Percentiles rank a stretch among this genome's conserved stretches.
Conservation (phyloP, 2,329 filamentous ascomycete species). For the Aspergillus brasiliensis region DNA sequence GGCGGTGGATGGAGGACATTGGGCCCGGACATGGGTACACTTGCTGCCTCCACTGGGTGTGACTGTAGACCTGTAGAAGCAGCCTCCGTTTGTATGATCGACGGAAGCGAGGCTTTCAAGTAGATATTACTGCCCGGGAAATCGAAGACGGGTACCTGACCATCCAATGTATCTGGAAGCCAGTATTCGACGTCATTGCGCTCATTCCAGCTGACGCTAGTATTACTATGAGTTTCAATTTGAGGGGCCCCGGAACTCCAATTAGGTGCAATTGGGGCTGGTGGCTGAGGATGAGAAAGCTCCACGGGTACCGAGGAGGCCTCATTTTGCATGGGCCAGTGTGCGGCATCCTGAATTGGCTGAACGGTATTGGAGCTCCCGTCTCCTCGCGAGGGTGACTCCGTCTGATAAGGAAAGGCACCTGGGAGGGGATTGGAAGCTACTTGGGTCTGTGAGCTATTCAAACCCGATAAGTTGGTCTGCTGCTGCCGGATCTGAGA, state of each 20-base stretch:
- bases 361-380: conserved; percentile 16
- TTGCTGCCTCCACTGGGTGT: conserved; percentile 19
- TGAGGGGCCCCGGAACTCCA: conserved; percentile 27
- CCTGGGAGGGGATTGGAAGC: conserved; percentile 19
- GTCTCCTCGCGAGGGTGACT: conserved; percentile 21
- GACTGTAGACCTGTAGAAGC: conserved; percentile 25
- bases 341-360: conserved; percentile 24
- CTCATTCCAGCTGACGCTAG: conserved; percentile 30
- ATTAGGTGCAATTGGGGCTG: conserved; percentile 21
- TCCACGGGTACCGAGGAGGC: conserved; percentile 25
- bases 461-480: conserved; percentile 22
- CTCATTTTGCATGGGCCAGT: conserved; percentile 24
- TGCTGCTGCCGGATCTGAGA: conserved; percentile 42
- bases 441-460: conserved; percentile 17
- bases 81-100: conserved; percentile 31
- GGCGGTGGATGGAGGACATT: conserved; percentile 22
- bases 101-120: conserved; percentile 37
- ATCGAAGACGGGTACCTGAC: conserved; percentile 36
- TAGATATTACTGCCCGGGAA: conserved; percentile 40
- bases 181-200: conserved; percentile 36
- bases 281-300: conserved; percentile 22
- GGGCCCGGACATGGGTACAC: conserved; percentile 23
- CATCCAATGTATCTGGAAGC: conserved; percentile 38
- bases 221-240: conserved; percentile 24
- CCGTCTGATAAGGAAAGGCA: conserved; percentile 27